Evolutionary conservation across 179 eudicot species (phyloP).

Genomic region (Corrigiola litoralis): DNA sequence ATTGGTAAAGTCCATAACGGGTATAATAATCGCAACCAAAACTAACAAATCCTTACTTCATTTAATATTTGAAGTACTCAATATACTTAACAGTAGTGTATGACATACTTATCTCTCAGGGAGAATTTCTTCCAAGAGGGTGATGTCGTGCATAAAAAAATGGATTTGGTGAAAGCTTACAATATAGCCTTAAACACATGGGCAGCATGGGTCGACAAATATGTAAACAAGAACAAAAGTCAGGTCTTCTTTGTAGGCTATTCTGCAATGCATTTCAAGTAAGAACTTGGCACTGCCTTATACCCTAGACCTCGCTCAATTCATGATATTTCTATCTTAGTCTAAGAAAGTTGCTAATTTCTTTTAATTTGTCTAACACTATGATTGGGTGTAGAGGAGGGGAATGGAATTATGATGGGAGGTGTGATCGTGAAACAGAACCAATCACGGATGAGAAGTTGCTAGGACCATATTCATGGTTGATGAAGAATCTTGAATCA

Average conservation of each 20-base stretch:
- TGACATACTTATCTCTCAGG: constrained; percentile 26
- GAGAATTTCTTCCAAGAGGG: constrained; percentile 53
- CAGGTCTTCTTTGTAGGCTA: constrained; percentile 51
- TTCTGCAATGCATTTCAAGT: constrained; percentile 56
- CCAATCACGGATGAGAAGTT: constrained; percentile 44
- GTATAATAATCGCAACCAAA: constrained; percentile 11
- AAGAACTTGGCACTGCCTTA: too few species aligned
- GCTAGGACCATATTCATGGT: constrained; percentile 44
- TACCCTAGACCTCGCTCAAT: too few species aligned
- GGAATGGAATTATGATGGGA: constrained; percentile 64
- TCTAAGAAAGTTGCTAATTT: too few species aligned
- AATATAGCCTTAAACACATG: constrained; percentile 53
- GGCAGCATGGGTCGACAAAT: constrained; percentile 53
- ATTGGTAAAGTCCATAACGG: constrained; percentile 44
- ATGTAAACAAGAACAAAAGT: constrained; percentile 36
- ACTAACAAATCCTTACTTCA: not conserved
- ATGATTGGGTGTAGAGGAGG: constrained; percentile 44
- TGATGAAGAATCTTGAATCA: constrained; percentile 47
- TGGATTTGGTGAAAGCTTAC: constrained; percentile 50
- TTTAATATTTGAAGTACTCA: constrained; percentile 1
- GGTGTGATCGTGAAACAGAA: constrained; percentile 43
- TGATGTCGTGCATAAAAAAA: constrained; percentile 29
- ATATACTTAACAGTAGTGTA: constrained; percentile 2
- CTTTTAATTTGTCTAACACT: not conserved
- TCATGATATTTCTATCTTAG: too few species aligned